A percentile compares a stretch with the other conserved stretches of the same genome.
These are phyloP conservation scores for Lenzites betulinus DNA, from an alignment of 768 basidiomycete species.

Conservation along the genomic window DNA sequence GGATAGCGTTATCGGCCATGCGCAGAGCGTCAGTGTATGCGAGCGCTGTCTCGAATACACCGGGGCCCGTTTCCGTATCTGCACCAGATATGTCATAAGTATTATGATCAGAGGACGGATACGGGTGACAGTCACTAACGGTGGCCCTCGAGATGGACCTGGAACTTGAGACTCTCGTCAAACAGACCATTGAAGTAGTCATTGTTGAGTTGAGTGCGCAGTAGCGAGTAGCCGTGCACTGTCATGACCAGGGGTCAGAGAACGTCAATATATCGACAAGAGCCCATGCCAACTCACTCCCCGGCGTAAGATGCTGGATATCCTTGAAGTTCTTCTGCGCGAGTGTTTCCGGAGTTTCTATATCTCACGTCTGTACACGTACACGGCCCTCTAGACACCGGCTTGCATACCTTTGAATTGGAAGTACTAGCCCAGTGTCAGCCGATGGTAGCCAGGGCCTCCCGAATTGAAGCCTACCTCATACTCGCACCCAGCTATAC, in stretches of 20 bases:
- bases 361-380: neutral
- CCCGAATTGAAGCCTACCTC: slow-evolving; percentile 57
- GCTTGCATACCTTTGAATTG: slow-evolving; percentile 74
- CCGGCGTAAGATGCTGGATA: slow-evolving; percentile 83
- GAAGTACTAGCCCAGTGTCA: slow-evolving; percentile 61
- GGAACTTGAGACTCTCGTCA: slow-evolving; percentile 70
- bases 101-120: neutral
- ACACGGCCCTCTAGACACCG: neutral
- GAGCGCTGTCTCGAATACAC: slow-evolving; percentile 84
- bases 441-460: neutral
- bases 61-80: slow-evolving; percentile 95
- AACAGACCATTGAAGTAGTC: slow-evolving; percentile 90
- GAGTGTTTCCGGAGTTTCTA: slow-evolving; percentile 79
- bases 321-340: slow-evolving; percentile 77
- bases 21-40: slow-evolving; percentile 77
- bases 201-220: slow-evolving; percentile 87
- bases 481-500: slow-evolving; percentile 89
- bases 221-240: slow-evolving; percentile 98
- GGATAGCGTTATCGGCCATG: slow-evolving; percentile 89
- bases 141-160: slow-evolving; percentile 83
- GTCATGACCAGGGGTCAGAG: neutral
- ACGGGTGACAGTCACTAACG: slow-evolving; percentile 46
- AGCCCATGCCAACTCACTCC: slow-evolving; percentile 61
- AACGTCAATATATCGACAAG: neutral
- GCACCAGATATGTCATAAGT: neutral